phyloP scores from a whole-genome alignment of 768 basidiomycete genomes.

The Galerina marginata region DNA sequence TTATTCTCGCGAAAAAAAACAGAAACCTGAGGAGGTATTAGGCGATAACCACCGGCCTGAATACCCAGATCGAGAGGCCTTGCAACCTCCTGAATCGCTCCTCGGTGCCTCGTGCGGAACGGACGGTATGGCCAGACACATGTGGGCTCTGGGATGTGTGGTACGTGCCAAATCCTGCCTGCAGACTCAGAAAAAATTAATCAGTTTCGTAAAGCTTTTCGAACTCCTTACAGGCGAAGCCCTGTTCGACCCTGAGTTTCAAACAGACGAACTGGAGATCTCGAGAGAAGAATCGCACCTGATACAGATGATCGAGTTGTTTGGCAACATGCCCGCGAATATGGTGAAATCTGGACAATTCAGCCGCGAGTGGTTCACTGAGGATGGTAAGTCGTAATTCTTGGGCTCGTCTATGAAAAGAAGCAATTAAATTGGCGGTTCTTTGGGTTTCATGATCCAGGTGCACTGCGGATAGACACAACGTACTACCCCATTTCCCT shows the following conservation, averaged over 20 bases:
- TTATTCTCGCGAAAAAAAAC: background rate
- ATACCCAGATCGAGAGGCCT: slow-evolving; percentile 4
- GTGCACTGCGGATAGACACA: slow-evolving; percentile 26
- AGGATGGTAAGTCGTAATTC: slow-evolving; percentile 21
- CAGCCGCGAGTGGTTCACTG: slow-evolving; percentile 26
- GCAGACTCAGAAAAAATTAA: background rate
- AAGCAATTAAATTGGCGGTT: background rate
- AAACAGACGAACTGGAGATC: slow-evolving; percentile 28
- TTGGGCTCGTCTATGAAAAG: background rate
- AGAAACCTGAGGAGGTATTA: background rate
- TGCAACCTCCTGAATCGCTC: slow-evolving; percentile 27
- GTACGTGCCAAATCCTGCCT: slow-evolving; percentile 16
- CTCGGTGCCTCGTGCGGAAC: slow-evolving; percentile 16
- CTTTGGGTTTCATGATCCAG: slow-evolving; percentile 2
- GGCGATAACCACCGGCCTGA: background rate
- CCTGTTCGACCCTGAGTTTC: slow-evolving; percentile 30
- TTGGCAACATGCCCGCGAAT: slow-evolving; percentile 26
- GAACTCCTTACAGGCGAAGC: slow-evolving; percentile 27
- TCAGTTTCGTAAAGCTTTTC: slow-evolving; percentile 21
- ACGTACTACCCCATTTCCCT: slow-evolving; percentile 29
- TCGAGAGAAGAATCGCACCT: slow-evolving; percentile 32
- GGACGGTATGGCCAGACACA: slow-evolving; percentile 16
- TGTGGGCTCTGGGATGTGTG: slow-evolving; percentile 32
- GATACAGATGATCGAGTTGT: slow-evolving; percentile 33
- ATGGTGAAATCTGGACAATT: slow-evolving; percentile 21